A percentile compares a stretch with the other conserved stretches of the same genome.
Conservation (phyloP, 2,329 filamentous ascomycete genomes). For the Penicillium corylophilum region DNA sequence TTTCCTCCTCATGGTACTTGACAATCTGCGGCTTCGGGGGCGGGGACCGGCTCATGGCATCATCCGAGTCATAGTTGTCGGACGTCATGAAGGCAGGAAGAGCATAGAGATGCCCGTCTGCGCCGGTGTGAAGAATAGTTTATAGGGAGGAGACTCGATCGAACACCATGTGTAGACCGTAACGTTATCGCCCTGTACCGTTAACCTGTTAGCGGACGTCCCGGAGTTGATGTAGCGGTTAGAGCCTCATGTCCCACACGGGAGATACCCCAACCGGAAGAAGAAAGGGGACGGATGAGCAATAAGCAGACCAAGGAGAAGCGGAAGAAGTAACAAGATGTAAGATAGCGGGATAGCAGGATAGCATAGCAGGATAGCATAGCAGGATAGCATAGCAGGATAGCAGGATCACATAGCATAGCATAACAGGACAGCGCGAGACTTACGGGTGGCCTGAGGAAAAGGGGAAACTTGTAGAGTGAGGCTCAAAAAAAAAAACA, state of each 20-base stretch:
- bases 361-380: too few species aligned
- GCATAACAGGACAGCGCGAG: too few species aligned
- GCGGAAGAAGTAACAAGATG: background rate
- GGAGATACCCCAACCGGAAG: background rate
- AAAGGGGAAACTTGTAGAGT: background rate
- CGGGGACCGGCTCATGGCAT: constrained; percentile 39
- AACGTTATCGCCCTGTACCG: background rate
- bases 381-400: too few species aligned
- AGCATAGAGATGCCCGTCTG: constrained; percentile 4
- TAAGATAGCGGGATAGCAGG: too few species aligned
- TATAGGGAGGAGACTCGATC: background rate
- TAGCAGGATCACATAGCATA: too few species aligned
- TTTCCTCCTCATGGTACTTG: constrained; percentile 32
- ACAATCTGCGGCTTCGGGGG: constrained; percentile 31
- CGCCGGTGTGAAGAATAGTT: background rate
- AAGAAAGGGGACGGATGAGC: background rate
- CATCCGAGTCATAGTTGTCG: constrained; percentile 44
- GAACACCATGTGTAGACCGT: background rate
- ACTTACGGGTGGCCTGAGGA: too few species aligned
- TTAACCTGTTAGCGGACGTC: background rate
- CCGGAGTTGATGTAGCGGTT: background rate
- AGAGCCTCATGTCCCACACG: background rate
- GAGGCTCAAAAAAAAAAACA: background rate
- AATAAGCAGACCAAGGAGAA: background rate
- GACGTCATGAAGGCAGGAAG: constrained; percentile 31